Base-by-base conservation (phyloP, 208 protist genomes). In the Wallacemonas collosoma region DNA sequence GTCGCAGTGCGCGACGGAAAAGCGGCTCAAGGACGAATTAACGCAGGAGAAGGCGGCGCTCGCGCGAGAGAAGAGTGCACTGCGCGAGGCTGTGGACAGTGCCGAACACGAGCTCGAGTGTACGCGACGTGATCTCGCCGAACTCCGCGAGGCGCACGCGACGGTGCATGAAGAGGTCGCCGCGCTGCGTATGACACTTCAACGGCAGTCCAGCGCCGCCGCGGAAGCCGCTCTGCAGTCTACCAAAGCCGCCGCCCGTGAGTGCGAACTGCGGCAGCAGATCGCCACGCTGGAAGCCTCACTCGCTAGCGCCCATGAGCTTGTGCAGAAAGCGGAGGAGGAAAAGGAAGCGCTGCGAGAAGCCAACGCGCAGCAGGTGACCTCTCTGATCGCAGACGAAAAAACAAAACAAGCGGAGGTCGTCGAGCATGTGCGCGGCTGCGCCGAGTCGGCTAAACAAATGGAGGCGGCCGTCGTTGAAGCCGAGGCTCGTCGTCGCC, bases 381-480 rank as follows among this genome's bases (percentile, higher is more conserved):
- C 70, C 2, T 38, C 3, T 12, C 9, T 76, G 39, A 9, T 79
- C 47, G 14, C n/a, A 3, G 60, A 67, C 65, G 79, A 83, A 38
- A 67, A 73, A 14, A 58, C 56, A 1, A 72, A 68, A 35, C 75
- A 80, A 4, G 48, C 36, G 36, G 47, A 57, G 5, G 60, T 83
- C 43, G 71, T 64, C 5, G 62, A n/a, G 69, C 79, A 79, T 2
- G 81, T 89, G 44, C 72, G 80, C 53, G 73, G 77, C 14, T 89
- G 83, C 60, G 76, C 87, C 58, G 62, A 76, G 15, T 73, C 76
- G 62, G 82, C 80, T 9, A 78, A 82, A 51, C 65, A 79, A 11
- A 57, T 89, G 53, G 83, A 89, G 60, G 65, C 55, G 26, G 81
- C 77, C 17, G 36, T 92, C 17, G 38, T 80, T 48, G 41, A 56